Base-by-base conservation (phyloP, 2,329 filamentous ascomycete species). In the Pseudohalonectria lignicola region DNA sequence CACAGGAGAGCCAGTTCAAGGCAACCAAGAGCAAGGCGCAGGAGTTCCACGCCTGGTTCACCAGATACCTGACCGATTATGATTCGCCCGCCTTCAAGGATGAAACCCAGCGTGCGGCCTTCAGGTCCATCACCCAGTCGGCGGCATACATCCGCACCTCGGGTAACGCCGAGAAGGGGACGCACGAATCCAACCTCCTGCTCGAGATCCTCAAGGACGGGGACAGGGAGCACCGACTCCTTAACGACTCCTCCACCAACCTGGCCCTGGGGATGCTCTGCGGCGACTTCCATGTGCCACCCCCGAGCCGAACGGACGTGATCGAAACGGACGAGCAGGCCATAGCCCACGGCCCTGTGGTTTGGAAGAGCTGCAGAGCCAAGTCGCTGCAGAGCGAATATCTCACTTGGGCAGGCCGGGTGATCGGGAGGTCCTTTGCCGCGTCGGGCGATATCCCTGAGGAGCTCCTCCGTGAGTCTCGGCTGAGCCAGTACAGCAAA, bases 371-470 rank as follows among this genome's bases (percentile, higher is more conserved):
- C 31, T 83, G 86, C 47, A 69, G 74, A 41, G 67, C 73, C n/a
- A 64, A 71, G 28, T 62, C 71, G 2, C 65, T 81, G 13, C 82
- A 78, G 40, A 63, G 73, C 19, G 71, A 76, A 13, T 95, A 92
- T 53, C 63, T 86, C 1, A 64, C 84, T 1, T 98, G 93, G 93
- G 83, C 85, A 32, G 88, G 85, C 3, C 74, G 81, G 44, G 82
- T 88, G 2, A 67, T 96, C 32, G 92, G 93, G 7, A 76, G 86
- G 53, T 80, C 86, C 0, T 96, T 88, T 58, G 79, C 82, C 29
- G 74, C 83, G 13, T 84, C 78, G 20, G 87, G 87, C 2, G 67
- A 76, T 39, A 69, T 86, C 5, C 74, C 77, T 13, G 55, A 64
- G 26, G 73, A 73, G 35, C 63, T 83, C 33, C 55, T 81, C 2